These are phyloP conservation scores for Alternaria brassicicola DNA, from an alignment of 2,329 filamentous ascomycete genomes.

Conservation along the genomic window DNA sequence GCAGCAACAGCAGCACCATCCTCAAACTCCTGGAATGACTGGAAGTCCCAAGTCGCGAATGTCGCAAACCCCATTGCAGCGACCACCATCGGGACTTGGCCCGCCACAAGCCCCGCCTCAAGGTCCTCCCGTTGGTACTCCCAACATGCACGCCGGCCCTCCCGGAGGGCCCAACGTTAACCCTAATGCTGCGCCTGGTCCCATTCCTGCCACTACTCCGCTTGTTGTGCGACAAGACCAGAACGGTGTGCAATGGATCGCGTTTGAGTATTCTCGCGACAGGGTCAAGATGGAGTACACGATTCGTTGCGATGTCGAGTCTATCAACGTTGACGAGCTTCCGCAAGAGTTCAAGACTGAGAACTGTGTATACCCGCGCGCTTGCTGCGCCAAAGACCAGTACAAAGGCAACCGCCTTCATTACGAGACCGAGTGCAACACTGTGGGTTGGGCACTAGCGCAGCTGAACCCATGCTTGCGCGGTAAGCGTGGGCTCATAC, in stretches of 20 bases:
- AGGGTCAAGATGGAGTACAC: constrained; percentile 99
- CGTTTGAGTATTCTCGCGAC: constrained; percentile 96
- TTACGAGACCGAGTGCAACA: constrained; percentile 99
- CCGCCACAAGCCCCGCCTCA: constrained; percentile 49
- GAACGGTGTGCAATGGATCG: constrained; percentile 98
- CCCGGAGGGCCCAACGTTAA: constrained; percentile 65
- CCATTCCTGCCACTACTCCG: constrained; percentile 95
- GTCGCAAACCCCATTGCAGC: constrained; percentile 60
- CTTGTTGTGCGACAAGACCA: constrained; percentile 92
- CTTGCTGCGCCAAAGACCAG: constrained; percentile 92
- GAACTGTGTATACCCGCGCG: constrained; percentile 96
- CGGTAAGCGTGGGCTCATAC: constrained; percentile 93
- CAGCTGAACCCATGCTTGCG: constrained; percentile 89
- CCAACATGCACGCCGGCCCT: constrained; percentile 49
- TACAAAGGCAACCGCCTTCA: constrained; percentile 94
- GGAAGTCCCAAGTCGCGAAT: constrained; percentile 62
- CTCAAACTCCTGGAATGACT: constrained; percentile 64
- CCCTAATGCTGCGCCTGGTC: constrained; percentile 89
- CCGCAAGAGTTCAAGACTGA: constrained; percentile 92
- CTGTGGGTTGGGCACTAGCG: constrained; percentile 98
- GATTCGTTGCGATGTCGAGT: constrained; percentile 96
- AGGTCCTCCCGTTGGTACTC: constrained; percentile 49
- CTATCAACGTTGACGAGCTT: constrained; percentile 87
- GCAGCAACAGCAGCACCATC: constrained; percentile 53
- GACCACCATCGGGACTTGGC: constrained; percentile 58